phyloP scores from a whole-genome alignment of 2,329 filamentous ascomycete genomes.

The Alternaria burnsii region DNA sequence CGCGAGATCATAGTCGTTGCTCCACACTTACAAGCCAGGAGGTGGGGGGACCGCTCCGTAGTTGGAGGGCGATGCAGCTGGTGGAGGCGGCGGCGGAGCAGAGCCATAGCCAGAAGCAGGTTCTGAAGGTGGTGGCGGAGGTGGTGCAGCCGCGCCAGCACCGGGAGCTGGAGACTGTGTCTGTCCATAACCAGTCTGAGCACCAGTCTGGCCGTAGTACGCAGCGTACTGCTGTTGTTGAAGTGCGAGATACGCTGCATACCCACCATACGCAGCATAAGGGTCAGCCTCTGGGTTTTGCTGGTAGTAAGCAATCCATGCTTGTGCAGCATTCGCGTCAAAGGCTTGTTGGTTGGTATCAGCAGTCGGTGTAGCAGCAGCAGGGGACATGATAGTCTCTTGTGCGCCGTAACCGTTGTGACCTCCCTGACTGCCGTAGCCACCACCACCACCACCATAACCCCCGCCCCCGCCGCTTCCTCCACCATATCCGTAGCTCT shows the following conservation, averaged over 20 bases:
- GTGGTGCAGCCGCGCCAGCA: constrained; percentile 33
- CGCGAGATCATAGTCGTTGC: constrained; percentile 23
- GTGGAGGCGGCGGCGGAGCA: constrained; percentile 47
- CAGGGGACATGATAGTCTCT: constrained; percentile 43
- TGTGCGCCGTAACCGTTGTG: constrained; percentile 38
- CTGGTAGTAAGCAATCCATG: constrained; percentile 71
- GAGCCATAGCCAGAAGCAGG: constrained; percentile 37
- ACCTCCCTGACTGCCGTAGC: constrained; percentile 49
- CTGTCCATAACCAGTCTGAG: constrained; percentile 33
- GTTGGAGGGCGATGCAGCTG: constrained; percentile 43
- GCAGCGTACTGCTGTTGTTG: constrained; percentile 45
- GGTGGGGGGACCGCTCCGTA: constrained; percentile 49
- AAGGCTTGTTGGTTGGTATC: constrained; percentile 51
- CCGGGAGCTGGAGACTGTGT: constrained; percentile 41
- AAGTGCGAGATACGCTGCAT: constrained; percentile 36
- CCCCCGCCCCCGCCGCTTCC: constrained; percentile 18
- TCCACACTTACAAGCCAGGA: constrained; percentile 42
- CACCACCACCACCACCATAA: constrained; percentile 50
- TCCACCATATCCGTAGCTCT: constrained; percentile 50
- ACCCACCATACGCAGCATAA: constrained; percentile 91
- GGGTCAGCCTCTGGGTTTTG: constrained; percentile 82
- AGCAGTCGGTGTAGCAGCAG: constrained; percentile 50
- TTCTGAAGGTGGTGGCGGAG: constrained; percentile 45
- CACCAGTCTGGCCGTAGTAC: constrained; percentile 38
- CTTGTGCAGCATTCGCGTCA: constrained; percentile 83